A percentile compares a stretch with the other conserved stretches of the same genome.
Evolutionary conservation across 208 protist species (phyloP).

Genomic region (Lotmaria passim): DNA sequence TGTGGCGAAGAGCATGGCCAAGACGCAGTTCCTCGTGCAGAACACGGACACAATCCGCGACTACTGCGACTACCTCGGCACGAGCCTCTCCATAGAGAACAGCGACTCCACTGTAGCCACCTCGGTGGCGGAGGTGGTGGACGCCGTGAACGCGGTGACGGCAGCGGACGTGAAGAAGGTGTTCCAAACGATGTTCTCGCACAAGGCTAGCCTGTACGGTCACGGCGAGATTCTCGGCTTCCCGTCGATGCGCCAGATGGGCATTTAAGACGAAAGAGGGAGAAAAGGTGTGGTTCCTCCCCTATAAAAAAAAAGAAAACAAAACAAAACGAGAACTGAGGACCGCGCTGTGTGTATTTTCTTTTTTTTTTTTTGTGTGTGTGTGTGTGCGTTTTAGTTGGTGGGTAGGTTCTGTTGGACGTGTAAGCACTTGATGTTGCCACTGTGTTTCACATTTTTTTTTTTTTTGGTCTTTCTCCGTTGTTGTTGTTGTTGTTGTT

Average conservation of each 20-base stretch:
- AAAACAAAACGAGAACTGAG: not conserved
- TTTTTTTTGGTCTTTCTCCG: too few species aligned
- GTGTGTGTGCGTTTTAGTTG: constrained; percentile 9
- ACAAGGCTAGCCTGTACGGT: constrained; percentile 72
- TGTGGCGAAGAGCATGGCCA: constrained; percentile 70
- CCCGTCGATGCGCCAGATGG: constrained; percentile 83
- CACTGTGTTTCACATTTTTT: too few species aligned
- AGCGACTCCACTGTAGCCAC: constrained; percentile 41
- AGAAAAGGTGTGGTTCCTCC: too few species aligned
- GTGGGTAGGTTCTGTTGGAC: not conserved
- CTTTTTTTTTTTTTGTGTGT: constrained; percentile 16
- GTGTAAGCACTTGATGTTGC: too few species aligned
- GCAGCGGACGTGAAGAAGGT: constrained; percentile 72
- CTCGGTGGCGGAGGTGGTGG: constrained; percentile 61
- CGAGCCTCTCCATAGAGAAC: constrained; percentile 53
- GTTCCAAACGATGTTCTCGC: constrained; percentile 68
- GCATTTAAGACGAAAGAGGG: too few species aligned
- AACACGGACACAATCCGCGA: constrained; percentile 74
- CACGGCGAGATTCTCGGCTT: constrained; percentile 86
- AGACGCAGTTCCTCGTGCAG: constrained; percentile 56
- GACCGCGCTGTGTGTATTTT: constrained; percentile 1
- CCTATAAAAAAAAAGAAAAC: constrained; percentile 6
- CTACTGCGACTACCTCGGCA: constrained; percentile 90
- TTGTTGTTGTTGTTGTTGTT: too few species aligned
- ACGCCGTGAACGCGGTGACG: constrained; percentile 62